Evolutionary conservation across 129 eudicot genomes (phyloP), one percentile per base, ranked within the genome.

Genomic region (Flaveria robusta): DNA sequence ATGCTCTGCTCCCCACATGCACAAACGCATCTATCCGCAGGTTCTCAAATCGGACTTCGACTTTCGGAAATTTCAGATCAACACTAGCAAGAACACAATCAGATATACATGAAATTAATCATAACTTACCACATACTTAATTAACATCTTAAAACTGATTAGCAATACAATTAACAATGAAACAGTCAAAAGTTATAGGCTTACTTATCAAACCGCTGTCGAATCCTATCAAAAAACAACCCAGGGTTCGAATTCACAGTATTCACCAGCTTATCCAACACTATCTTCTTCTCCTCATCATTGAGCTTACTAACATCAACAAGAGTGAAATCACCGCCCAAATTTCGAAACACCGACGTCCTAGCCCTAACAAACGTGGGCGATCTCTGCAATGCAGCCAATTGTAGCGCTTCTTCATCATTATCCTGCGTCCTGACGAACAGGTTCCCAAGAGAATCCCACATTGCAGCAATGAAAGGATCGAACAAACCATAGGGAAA

Each of bases 1-100:
- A 84, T 75, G 98, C 98, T 87, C 98, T 85, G 85, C 91, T 90
- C 68, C 98, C 98, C 2, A 93, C 92, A 86, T 93, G 96, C 26
- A 90, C 88, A 12, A 72, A 83, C 49, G 98, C 97, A 78, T 93
- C 92, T 77, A 88, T 84, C 76, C 75, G 84, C 76, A 93, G 81
- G 83, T 85, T 83, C 72, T 93, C 81, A 82, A 88, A 90, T 24
- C 97, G 84, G 73, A 93, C 92, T 83, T 93, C 96, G 5, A 90
- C 92, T 81, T 83, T 86, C 37, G 98, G 98, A 77, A 93, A 93
- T 78, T 93, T 92, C 86, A 93, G 68, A 79, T 86, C 89, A 55
- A 90, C 98, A 43, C 98, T 93, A 52, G 23, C 47, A 59, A 75
- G 34, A 26, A 6, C 19, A 79, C 43, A 71, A 83, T 78, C 70